Conservation (phyloP, 1,284 basidiomycete genomes). For the Sanghuangporus weigelae region DNA sequence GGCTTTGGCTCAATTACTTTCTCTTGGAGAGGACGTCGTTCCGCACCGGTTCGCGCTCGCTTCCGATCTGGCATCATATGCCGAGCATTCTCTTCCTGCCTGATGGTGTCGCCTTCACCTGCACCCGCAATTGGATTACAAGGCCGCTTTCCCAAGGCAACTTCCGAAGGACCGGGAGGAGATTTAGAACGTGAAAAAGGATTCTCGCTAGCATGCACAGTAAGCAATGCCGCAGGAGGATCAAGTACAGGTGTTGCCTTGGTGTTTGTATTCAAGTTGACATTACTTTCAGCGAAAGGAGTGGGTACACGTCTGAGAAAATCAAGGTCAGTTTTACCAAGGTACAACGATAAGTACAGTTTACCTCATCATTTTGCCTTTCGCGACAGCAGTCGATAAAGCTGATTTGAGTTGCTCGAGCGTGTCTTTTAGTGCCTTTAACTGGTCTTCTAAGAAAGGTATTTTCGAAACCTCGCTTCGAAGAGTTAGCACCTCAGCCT, state of each 20-base stretch:
- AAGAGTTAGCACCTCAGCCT: slow-evolving; percentile 9
- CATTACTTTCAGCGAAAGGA: slow-evolving; percentile 15
- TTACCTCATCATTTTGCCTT: slow-evolving; percentile 6
- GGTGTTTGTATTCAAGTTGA: not conserved
- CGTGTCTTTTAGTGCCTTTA: slow-evolving; percentile 7
- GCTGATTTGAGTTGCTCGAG: not conserved
- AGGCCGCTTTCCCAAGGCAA: slow-evolving; percentile 53
- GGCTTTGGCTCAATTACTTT: not conserved
- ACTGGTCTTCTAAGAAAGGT: slow-evolving; percentile 4
- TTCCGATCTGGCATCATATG: slow-evolving; percentile 43
- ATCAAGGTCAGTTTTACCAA: not conserved
- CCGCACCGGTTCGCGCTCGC: slow-evolving; percentile 33
- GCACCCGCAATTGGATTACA: slow-evolving; percentile 44
- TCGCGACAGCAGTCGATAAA: not conserved
- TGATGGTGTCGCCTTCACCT: slow-evolving; percentile 31
- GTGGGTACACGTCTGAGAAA: slow-evolving; percentile 14
- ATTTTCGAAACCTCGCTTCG: slow-evolving; percentile 10
- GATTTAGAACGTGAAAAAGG: slow-evolving; percentile 17
- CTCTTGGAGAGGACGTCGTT: slow-evolving; percentile 18
- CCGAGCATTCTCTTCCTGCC: slow-evolving; percentile 36
- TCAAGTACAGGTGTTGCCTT: not conserved
- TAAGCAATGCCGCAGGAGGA: not conserved
- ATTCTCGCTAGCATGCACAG: not conserved
- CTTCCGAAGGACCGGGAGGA: slow-evolving; percentile 31
- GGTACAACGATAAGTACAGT: not conserved